Percentiles rank a stretch among this genome's conserved stretches.
These are phyloP conservation scores for Chlorella ohadii DNA, from an alignment of 139 green algal species.

Conservation along the genomic window DNA sequence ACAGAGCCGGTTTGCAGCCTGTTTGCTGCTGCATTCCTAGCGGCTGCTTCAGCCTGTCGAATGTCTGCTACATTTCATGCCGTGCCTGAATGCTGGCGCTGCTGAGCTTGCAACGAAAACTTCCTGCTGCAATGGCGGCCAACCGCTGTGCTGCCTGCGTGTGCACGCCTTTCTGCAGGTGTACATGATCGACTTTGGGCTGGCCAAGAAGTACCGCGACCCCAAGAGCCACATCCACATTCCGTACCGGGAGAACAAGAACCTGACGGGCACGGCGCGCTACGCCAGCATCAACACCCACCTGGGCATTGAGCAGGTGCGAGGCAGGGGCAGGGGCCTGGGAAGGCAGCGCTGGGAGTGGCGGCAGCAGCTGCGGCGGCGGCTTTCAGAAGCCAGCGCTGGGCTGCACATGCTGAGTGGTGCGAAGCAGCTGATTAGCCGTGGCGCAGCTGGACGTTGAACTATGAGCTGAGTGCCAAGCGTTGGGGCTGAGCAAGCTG, in stretches of 20 bases:
- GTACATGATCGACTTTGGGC: slow-evolving; percentile 99
- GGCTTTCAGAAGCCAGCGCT: background rate
- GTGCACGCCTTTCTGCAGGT: slow-evolving; percentile 68
- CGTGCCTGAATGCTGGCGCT: no score
- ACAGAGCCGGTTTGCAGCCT: no score
- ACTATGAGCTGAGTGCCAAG: no score
- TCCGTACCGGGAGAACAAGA: slow-evolving; percentile 99
- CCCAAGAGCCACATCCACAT: slow-evolving; percentile 99
- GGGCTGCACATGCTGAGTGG: background rate
- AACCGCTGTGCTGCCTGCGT: no score
- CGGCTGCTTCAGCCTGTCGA: no score
- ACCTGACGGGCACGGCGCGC: slow-evolving; percentile 98
- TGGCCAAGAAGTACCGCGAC: slow-evolving; percentile 99
- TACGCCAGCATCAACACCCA: slow-evolving; percentile 99
- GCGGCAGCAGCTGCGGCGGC: background rate
- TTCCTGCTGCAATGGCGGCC: no score
- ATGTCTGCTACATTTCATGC: no score
- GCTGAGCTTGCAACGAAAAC: no score
- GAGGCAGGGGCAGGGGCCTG: slow-evolving; percentile 44
- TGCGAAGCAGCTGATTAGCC: no score
- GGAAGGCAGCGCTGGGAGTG: background rate
- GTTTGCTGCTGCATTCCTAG: background rate
- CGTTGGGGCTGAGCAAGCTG: no score
- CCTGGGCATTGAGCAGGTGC: slow-evolving; percentile 98
- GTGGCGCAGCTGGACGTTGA: no score